A percentile compares a stretch with the other conserved stretches of the same genome.
These are phyloP conservation scores for Eimeria sp. DNA, from an alignment of 169 alveolate species.

Conservation along the genomic window DNA sequence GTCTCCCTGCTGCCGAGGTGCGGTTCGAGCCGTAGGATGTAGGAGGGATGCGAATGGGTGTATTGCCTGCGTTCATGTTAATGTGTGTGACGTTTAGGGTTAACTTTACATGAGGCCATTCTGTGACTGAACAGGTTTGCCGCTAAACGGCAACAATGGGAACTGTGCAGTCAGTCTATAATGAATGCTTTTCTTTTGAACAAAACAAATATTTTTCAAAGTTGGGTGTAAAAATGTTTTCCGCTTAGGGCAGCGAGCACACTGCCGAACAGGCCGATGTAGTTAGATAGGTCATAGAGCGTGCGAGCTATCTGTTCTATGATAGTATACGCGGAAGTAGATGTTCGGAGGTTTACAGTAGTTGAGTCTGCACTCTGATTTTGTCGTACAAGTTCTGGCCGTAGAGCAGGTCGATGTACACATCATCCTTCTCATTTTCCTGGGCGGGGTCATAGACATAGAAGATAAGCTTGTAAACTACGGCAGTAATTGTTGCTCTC, in stretches of 20 bases:
- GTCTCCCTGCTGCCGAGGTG: background rate
- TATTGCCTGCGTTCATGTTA: constrained; percentile 6
- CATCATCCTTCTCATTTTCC: constrained; percentile 37
- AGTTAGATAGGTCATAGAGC: background rate
- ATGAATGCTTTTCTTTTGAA: constrained; percentile 47
- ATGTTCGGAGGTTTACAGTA: background rate
- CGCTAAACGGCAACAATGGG: constrained; percentile 12
- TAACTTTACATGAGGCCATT: constrained; percentile 24
- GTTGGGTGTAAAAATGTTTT: background rate
- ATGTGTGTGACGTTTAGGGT: constrained; percentile 17
- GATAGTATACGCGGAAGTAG: no score
- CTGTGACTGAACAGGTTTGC: constrained; percentile 58
- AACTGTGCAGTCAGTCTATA: constrained; percentile 47
- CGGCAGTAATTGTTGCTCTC: background rate
- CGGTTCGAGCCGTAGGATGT: constrained; percentile 26
- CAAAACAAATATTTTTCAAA: constrained; percentile 50
- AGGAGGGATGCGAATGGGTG: constrained; percentile 1
- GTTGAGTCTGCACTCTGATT: constrained; percentile 30
- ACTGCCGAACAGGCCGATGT: background rate
- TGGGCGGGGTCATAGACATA: background rate
- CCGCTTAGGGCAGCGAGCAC: background rate
- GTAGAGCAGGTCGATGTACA: constrained; percentile 47
- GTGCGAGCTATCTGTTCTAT: background rate
- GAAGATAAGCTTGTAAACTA: background rate
- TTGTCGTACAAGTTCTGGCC: constrained; percentile 51